Base-by-base conservation (phyloP, 208 protist genomes). In the Crithidia sp. region DNA sequence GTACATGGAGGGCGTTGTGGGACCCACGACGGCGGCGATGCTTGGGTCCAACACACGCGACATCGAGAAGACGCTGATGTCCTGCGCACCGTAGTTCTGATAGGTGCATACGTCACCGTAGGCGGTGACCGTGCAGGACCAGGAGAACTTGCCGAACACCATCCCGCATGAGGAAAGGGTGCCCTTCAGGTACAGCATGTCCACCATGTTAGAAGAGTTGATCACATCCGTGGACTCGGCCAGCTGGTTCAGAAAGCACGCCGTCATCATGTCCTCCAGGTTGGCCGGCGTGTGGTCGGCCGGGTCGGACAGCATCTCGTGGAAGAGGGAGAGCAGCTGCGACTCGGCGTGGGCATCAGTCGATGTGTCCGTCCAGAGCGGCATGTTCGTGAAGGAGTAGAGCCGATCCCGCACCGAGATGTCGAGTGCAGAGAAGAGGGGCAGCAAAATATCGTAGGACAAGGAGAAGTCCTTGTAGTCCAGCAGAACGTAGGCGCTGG, bases 31-130 rank as follows among this genome's bases (percentile, higher is more conserved):
- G 13, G 39, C 50, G 7, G 75, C 40, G 7, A 74, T 28, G 6
- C 68, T 57, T 13, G 59, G 60, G 54, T 84, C 52, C 5, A 84
- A 53, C 6, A 82, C 61, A 9, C 75, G 72, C 17, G n/a, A 19
- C 52, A 83, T 67, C 10, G 78, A 76, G 56, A 78, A 57, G 14
- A 77, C 73, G 7, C 39, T 39, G 60, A 87, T 85, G 40, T 54
- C 45, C 13, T 58, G 67, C 10, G 85, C 85, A 39, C 85, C 85
- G 63, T 80, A 87, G 66, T 87, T 90, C 52, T 39, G 50, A 60
- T 67, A n/a, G 10, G 40, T 49, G 44, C 78, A 88, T 17, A 28
- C 10, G 13, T 4, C n/a, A 5, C 59, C 59, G 9, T 12, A 12
- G 12, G 39, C 16, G 59, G 59, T 52, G 40, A 17, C 36, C 16